Conservation (phyloP, 371 early-diverging fungal genomes). For the Circinella umbellata region DNA sequence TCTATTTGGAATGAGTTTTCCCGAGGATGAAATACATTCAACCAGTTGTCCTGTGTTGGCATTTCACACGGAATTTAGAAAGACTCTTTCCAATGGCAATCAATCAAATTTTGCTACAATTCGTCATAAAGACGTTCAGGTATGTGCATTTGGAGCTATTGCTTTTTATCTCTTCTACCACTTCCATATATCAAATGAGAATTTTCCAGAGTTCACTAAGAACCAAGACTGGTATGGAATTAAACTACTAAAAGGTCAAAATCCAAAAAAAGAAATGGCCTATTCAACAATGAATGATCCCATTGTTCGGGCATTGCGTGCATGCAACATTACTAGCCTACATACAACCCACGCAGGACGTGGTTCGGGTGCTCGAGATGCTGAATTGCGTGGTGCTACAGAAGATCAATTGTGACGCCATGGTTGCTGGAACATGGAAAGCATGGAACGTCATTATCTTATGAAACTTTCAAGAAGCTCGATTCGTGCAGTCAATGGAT, state of each 20-base stretch:
- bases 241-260: neutral
- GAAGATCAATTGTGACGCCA: neutral
- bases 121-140: neutral
- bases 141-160: neutral
- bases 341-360: neutral
- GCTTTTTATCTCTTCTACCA: neutral
- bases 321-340: neutral
- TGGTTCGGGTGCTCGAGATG: neutral
- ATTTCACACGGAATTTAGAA: too few species aligned
- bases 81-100: too few species aligned
- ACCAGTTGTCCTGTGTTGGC: too few species aligned
- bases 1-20: too few species aligned
- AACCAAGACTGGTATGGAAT: neutral
- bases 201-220: neutral
- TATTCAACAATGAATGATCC: neutral
- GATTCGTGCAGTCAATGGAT: neutral
- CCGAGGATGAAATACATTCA: too few species aligned
- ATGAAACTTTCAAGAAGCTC: neutral
- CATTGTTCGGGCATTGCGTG: neutral
- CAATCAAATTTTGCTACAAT: too few species aligned
- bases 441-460: conserved; percentile 1
- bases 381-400: neutral
- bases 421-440: conserved; percentile 1
- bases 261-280: neutral
- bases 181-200: neutral